phyloP scores from a whole-genome alignment of 257 asterid species.

The Sherardia arvensis region DNA sequence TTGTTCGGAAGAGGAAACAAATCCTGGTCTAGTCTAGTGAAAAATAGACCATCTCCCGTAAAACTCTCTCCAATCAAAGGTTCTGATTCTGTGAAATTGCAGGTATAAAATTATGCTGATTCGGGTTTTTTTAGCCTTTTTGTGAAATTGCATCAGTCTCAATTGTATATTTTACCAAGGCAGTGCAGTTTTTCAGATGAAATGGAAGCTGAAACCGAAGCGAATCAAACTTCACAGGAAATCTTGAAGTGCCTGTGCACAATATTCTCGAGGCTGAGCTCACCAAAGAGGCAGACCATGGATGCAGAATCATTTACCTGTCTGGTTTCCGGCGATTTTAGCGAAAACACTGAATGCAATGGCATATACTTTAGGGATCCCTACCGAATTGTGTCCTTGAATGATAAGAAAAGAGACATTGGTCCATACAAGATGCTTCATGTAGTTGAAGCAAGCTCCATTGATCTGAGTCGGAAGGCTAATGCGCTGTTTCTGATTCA shows the following conservation, averaged over 20 bases:
- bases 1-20: constrained; percentile 25
- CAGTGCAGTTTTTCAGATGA: constrained; percentile 65
- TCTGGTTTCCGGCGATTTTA: constrained; percentile 15
- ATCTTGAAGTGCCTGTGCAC: constrained; percentile 58
- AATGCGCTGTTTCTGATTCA: constrained; percentile 46
- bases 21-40: constrained; percentile 18
- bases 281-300: constrained; percentile 51
- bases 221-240: constrained; percentile 51
- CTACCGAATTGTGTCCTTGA: constrained; percentile 23
- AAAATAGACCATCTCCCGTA: constrained; percentile 15
- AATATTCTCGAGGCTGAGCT: constrained; percentile 50
- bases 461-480: constrained; percentile 42
- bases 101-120: constrained; percentile 23
- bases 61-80: constrained; percentile 26
- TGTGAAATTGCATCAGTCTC: neutral
- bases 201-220: constrained; percentile 38
- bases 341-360: constrained; percentile 18
- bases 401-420: constrained; percentile 32
- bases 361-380: constrained; percentile 46
- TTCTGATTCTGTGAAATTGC: constrained; percentile 30
- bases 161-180: constrained; percentile 8
- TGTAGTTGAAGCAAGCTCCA: constrained; percentile 37
- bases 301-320: constrained; percentile 39
- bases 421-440: constrained; percentile 42
- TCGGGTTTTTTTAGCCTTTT: neutral